Base-by-base conservation (phyloP, 345 rosid species). In the Brassica carinata region DNA sequence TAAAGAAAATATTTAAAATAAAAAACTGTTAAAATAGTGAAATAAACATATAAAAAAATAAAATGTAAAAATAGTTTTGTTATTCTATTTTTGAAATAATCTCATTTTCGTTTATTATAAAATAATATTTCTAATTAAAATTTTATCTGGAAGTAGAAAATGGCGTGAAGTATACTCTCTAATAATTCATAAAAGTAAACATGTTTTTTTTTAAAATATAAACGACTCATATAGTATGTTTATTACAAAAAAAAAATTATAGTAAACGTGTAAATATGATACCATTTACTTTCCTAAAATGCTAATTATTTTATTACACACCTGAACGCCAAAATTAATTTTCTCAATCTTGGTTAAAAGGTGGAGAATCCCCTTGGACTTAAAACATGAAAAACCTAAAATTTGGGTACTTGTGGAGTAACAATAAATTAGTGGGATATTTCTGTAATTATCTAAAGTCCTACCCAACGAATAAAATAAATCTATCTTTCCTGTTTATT, bases 401-500 rank as follows among this genome's bases (percentile, higher is more conserved):
- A 36, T 36, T 5, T 6, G 69, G 69, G 48, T 5, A 34, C 14
- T 66, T 34, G 27, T 67, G 33, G 18, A 63, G 58, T 51, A 51
- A n/a, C 18, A 51, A 31, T 18, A 18, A 17, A 57, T n/a, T 17
- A 55, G 9, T 64, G 38, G 38, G 26, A 0, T 64, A 43, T 53
- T 43, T 27, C 8, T 63, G 71, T 26, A 78, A 55, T 55, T 55
- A 55, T 55, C 9, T 17, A 55, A 55, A 17, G 26, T 55, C 26
- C 8, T 6, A 7, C 1, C 7, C 51, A 8, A 45, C n/a, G 62
- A 70, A 48, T 29, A 77, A 73, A 77, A 72, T 10, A 67, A 63
- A 23, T 23, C 26, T 23, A 23, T 23, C 26, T 23, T 53, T 53
- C 55, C 6, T 53, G 26, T 15, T 15, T 55, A 26, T 61, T 26